phyloP scores from a whole-genome alignment of 202 grass and related monocot species.

The Setaria viridis region DNA sequence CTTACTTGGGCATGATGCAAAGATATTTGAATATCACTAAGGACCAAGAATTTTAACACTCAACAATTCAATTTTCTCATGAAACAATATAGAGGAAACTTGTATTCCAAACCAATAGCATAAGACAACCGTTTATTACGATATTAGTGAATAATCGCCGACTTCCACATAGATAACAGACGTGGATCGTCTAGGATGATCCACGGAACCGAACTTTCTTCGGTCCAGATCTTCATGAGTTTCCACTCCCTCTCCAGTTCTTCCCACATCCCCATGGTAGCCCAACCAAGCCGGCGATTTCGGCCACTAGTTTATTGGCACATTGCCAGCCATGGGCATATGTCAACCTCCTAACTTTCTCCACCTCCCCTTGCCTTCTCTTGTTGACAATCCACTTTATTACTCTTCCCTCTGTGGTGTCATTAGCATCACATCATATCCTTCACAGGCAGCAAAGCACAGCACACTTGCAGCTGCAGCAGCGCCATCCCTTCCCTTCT shows the following conservation, averaged over 20 bases:
- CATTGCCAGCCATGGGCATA: conserved; percentile 39
- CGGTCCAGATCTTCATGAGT: not conserved
- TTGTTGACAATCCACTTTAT: conserved; percentile 57
- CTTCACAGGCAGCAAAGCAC: conserved; percentile 22
- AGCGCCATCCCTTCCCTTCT: conserved; percentile 31
- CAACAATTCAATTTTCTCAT: not conserved
- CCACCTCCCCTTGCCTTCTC: conserved; percentile 25
- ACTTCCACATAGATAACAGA: not conserved
- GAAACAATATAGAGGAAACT: not conserved
- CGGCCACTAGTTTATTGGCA: conserved; percentile 41
- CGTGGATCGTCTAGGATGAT: not conserved
- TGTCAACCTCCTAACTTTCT: conserved; percentile 37
- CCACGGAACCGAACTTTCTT: not conserved
- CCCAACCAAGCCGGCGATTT: conserved; percentile 19
- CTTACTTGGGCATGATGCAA: not conserved
- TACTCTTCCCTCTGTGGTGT: conserved; percentile 7
- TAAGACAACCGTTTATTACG: not conserved
- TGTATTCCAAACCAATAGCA: not conserved
- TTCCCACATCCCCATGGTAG: not conserved
- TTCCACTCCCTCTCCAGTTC: not conserved
- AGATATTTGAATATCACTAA: not conserved
- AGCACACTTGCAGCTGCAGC: conserved; percentile 10
- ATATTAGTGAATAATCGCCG: not conserved
- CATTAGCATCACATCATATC: conserved; percentile 33
- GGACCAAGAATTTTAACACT: not conserved